Evolutionary conservation across 2,329 filamentous ascomycete genomes (phyloP).

Genomic region (Pestalotiopsis sp.): DNA sequence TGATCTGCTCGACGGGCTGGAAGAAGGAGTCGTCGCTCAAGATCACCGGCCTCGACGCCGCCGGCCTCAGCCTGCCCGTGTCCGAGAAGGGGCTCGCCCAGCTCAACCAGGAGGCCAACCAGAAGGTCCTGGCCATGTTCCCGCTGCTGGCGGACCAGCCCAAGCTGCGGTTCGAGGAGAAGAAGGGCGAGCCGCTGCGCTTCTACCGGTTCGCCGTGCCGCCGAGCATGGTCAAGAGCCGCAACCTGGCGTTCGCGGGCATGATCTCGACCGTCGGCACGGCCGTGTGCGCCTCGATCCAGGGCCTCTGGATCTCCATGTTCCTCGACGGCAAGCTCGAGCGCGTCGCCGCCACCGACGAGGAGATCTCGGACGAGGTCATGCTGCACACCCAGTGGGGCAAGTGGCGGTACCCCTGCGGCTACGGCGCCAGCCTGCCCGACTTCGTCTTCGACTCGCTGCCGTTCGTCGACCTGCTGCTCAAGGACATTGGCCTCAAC

Average conservation of each 20-base stretch:
- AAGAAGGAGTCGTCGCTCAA: constrained; percentile 45
- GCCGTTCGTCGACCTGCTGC: constrained; percentile 59
- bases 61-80: constrained; percentile 8
- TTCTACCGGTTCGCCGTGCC: constrained; percentile 44
- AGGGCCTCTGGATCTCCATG: constrained; percentile 55
- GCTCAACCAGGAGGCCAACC: constrained; percentile 36
- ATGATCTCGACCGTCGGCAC: constrained; percentile 44
- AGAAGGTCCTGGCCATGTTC: constrained; percentile 46
- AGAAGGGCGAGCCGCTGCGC: constrained; percentile 14
- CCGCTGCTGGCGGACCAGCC: constrained; percentile 47
- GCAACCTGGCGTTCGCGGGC: constrained; percentile 47
- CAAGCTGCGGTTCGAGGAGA: constrained; percentile 9
- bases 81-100: constrained; percentile 2
- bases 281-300: constrained; percentile 41
- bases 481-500: constrained; percentile 55
- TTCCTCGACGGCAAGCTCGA: constrained; percentile 51
- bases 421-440: constrained; percentile 50
- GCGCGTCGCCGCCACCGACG: not conserved
- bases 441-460: constrained; percentile 64
- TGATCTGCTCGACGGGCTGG: constrained; percentile 61
- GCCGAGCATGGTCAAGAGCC: constrained; percentile 33
- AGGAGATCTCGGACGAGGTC: constrained; percentile 35
- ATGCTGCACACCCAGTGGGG: constrained; percentile 56
- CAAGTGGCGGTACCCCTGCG: constrained; percentile 51
- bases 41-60: constrained; percentile 26